Evolutionary conservation across 1,139 yeast genomes (phyloP).

Genomic region (Sugiyamaella pinicola): DNA sequence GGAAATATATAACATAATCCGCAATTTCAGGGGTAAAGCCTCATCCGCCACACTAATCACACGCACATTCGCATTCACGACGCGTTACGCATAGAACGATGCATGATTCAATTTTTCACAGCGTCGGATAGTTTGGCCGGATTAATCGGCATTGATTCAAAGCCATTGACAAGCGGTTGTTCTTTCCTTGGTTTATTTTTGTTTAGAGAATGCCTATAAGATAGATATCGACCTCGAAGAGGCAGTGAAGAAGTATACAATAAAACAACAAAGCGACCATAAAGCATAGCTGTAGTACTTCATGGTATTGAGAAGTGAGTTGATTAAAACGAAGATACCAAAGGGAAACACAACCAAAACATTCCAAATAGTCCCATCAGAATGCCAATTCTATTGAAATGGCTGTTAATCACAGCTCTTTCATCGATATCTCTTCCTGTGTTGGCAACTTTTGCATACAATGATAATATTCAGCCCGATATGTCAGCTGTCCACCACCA

Average conservation of each 20-base stretch:
- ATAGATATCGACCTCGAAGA: not conserved
- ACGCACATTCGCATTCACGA: conserved; percentile 5
- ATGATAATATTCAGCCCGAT: not conserved
- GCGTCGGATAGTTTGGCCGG: conserved; percentile 3
- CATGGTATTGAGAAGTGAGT: not conserved
- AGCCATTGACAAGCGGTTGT: not conserved
- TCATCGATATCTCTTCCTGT: not conserved
- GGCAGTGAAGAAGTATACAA: not conserved
- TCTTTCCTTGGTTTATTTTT: not conserved
- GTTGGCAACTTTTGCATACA: conserved; percentile 6
- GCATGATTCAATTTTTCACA: conserved; percentile 11
- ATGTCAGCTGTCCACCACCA: not conserved
- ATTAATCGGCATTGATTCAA: conserved; percentile 2
- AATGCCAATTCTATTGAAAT: conserved; percentile 1
- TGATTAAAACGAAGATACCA: too few relatives aligned
- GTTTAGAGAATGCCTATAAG: conserved; percentile 2
- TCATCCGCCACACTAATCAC: conserved; percentile 2
- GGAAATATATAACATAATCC: not conserved
- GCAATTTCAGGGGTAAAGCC: conserved; percentile 8
- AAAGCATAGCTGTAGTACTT: not conserved
- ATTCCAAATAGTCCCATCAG: too few relatives aligned
- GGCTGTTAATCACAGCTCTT: conserved; percentile 2
- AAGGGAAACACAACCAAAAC: too few relatives aligned
- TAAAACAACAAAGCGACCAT: not conserved
- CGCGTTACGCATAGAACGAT: conserved; percentile 3